phyloP scores from a whole-genome alignment of 306 rosid species.

The Delonix regia region DNA sequence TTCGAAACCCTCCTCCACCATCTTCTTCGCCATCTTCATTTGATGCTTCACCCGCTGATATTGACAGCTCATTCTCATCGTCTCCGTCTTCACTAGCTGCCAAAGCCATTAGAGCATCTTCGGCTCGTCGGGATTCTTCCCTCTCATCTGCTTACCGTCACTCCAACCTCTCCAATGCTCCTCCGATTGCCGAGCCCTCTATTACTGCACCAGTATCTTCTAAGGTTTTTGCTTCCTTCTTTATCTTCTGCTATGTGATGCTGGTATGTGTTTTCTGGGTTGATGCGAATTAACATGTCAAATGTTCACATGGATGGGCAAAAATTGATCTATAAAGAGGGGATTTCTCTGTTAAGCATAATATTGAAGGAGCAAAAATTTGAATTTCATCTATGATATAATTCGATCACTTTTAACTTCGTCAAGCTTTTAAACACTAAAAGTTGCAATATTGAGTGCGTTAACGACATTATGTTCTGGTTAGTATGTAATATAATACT shows the following conservation, averaged over 20 bases:
- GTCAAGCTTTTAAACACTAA: not conserved
- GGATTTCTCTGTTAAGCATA: not conserved
- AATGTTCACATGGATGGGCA: not conserved
- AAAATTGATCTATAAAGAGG: not conserved
- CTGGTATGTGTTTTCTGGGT: not conserved
- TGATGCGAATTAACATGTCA: not conserved
- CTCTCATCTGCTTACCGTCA: constrained; percentile 84
- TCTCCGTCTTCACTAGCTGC: constrained; percentile 83
- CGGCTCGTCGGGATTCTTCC: constrained; percentile 85
- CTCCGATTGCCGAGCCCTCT: constrained; percentile 23
- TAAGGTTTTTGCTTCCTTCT: constrained; percentile 33
- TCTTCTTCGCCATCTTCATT: constrained; percentile 1
- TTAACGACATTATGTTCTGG: not conserved
- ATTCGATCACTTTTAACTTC: not conserved
- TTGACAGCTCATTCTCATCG: constrained; percentile 35
- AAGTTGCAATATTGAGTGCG: not conserved
- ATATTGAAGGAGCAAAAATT: not conserved
- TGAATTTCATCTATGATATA: not conserved
- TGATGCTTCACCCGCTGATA: not conserved
- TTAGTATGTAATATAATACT: not conserved
- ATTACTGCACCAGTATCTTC: constrained; percentile 12
- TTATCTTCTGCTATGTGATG: not conserved
- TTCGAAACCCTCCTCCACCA: constrained; percentile 39
- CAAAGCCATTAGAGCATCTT: constrained; percentile 89
- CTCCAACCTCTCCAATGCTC: constrained; percentile 50